Base-by-base conservation (phyloP, 345 rosid genomes). In the Rhodamnia argentea region DNA sequence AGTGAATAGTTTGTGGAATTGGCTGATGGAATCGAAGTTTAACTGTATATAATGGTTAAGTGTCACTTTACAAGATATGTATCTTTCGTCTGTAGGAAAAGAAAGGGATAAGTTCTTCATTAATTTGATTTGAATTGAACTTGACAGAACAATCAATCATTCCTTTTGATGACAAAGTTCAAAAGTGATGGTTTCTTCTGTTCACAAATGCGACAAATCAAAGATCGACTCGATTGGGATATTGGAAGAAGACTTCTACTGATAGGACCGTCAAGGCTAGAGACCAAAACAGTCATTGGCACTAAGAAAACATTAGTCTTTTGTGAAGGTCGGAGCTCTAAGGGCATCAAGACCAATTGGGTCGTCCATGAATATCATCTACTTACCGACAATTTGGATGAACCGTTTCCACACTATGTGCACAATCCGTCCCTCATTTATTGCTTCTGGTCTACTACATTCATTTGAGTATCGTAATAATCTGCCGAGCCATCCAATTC, bases 101-200 rank as follows among this genome's bases (percentile, higher is more conserved):
- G 42, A 64, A 2, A 32, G 44, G 76, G 76, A 8, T 64, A 16
- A 64, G 27, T 32, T 32, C 40, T 76, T 54, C 10, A 23, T 52
- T 37, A 24, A 52, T 53, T 44, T 29, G 32, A 58, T 6, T 22
- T 47, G 70, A 23, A 1, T 52, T 29, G 37, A 82, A 82, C 32
- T 52, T 52, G 57, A 52, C 70, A 76, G 83, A 85, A 27, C 81
- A 50, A 44, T 85, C 83, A 12, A n/a, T 52, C 51, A 29, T 55
- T 26, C 52, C 47, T 47, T 40, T 70, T 42, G 50, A 85, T 29
- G 83, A 85, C 44, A 64, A 32, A 64, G 76, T 32, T 64, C 83
- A 16, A 42, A 70, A 85, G 74, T 85, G 83, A 70, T 76, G 86
- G 86, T 37, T 37, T 85, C 70, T 85, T 85, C 86, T 75, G 70